Percentiles rank a stretch among this genome's conserved stretches.
phyloP scores from a whole-genome alignment of 1,284 basidiomycete species.

The Marasmius tenuissimus region DNA sequence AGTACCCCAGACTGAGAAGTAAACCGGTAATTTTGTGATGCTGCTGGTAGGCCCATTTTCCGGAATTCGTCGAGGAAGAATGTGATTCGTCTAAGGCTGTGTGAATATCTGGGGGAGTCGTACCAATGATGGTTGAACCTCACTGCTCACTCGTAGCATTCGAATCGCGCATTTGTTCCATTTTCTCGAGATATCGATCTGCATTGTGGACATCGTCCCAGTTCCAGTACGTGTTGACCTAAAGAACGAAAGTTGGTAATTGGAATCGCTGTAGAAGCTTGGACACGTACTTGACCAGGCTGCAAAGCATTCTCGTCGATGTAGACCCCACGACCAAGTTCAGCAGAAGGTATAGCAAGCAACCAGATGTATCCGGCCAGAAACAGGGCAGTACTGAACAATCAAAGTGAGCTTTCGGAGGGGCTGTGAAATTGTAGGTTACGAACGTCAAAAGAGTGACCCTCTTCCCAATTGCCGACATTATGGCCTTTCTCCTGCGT shows the following conservation, averaged over 20 bases:
- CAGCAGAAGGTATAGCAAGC: conserved; percentile 62
- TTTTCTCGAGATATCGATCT: conserved; percentile 69
- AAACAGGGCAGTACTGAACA: conserved; percentile 54
- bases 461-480: conserved; percentile 27
- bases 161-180: conserved; percentile 62
- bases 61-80: conserved; percentile 47
- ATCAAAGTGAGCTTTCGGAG: conserved; percentile 4
- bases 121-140: conserved; percentile 30
- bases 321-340: conserved; percentile 70
- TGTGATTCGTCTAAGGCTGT: neutral
- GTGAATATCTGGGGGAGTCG: neutral
- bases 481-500: conserved; percentile 36
- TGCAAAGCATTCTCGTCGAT: conserved; percentile 94
- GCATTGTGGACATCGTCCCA: conserved; percentile 88
- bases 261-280: neutral
- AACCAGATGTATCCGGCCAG: conserved; percentile 75
- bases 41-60: conserved; percentile 68
- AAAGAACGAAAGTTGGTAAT: conserved; percentile 1
- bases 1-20: conserved; percentile 29
- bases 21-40: conserved; percentile 70
- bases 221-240: conserved; percentile 88
- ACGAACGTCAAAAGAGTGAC: conserved; percentile 34
- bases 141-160: conserved; percentile 74
- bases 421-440: neutral
- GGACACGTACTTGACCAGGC: conserved; percentile 71